Base-by-base conservation (phyloP, 179 eudicot genomes). In the Nepenthes alata region DNA sequence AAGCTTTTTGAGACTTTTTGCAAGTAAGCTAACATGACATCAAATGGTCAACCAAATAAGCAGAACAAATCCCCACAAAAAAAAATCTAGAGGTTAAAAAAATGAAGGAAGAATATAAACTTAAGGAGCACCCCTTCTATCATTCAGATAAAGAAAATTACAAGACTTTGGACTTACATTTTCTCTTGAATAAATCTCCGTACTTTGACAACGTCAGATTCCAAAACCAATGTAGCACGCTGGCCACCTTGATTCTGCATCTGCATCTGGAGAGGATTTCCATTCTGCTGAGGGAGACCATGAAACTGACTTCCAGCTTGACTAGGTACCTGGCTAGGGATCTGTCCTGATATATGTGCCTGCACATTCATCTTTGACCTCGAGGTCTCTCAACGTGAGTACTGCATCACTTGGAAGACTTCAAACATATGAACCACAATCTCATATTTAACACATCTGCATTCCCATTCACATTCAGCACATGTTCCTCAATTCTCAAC, bases 261-360 rank as follows among this genome's bases (percentile, higher is more conserved):
- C 66, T 76, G 87, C 53, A 67, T 71, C 47, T 79, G 73, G 63
- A 74, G 68, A 53, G 81, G 63, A 67, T 70, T 75, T 65, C 77
- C 89, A 77, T 84, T 87, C 71, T 75, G 88, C 74, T 77, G 86
- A 25, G 88, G 74, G 37, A 79, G 55, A 53, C 81, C 85, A 71
- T 83, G 62, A 75, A 74, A 49, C 67, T 75, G 79, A 63, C 73
- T 64, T 37, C 83, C 79, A 64, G 80, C 58, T 77, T 85, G 97
- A 69, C 74, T 81, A 60, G 77, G 72, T 53, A 78, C 80, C 82
- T 85, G 95, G 39, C 88, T 85, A 37, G 91, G 70, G 53, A 87
- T 68, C 71, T 89, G 89, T 47, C 83, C 89, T 5, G 93, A 74
- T 69, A 78, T 66, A 58, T 83, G 89, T 9, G 85, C 70, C 62